phyloP scores from a whole-genome alignment of 805 yeast species.

The Candida jianshihensis region DNA sequence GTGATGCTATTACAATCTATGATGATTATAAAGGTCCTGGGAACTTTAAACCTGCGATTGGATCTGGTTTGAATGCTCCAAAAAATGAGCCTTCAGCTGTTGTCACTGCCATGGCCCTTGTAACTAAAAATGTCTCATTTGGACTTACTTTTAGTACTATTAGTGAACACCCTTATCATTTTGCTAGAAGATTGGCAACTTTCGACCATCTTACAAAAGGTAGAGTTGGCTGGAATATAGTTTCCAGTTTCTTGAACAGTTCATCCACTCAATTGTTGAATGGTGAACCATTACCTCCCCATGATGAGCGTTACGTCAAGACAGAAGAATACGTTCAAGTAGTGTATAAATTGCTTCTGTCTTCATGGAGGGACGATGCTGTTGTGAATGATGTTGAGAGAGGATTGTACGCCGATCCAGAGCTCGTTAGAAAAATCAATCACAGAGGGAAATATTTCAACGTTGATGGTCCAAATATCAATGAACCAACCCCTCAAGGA shows the following conservation, averaged over 20 bases:
- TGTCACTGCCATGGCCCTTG: conserved; percentile 34
- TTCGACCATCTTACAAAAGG: conserved; percentile 35
- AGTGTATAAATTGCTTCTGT: conserved; percentile 29
- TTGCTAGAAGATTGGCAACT: conserved; percentile 33
- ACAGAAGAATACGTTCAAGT: conserved; percentile 34
- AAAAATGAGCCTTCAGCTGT: conserved; percentile 31
- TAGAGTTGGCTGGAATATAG: conserved; percentile 37
- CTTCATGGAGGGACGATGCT: conserved; percentile 33
- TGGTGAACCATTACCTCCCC: conserved; percentile 28
- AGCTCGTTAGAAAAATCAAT: conserved; percentile 28
- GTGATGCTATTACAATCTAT: conserved; percentile 31
- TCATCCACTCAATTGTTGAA: conserved; percentile 31
- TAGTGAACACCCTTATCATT: conserved; percentile 33
- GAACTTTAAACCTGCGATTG: conserved; percentile 9
- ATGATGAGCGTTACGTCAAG: conserved; percentile 30
- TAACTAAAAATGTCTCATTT: conserved; percentile 29
- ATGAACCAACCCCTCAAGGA: conserved; percentile 33
- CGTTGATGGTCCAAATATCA: conserved; percentile 32
- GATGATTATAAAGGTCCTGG: conserved; percentile 27
- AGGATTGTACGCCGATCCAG: conserved; percentile 28
- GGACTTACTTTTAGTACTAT: conserved; percentile 34
- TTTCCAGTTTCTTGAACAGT: conserved; percentile 31
- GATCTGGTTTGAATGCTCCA: conserved; percentile 17
- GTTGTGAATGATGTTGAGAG: conserved; percentile 9
- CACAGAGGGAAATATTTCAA: conserved; percentile 30